Evolutionary conservation across 352 stramenopile genomes (phyloP).

Genomic region (Blastocystis sp.): DNA sequence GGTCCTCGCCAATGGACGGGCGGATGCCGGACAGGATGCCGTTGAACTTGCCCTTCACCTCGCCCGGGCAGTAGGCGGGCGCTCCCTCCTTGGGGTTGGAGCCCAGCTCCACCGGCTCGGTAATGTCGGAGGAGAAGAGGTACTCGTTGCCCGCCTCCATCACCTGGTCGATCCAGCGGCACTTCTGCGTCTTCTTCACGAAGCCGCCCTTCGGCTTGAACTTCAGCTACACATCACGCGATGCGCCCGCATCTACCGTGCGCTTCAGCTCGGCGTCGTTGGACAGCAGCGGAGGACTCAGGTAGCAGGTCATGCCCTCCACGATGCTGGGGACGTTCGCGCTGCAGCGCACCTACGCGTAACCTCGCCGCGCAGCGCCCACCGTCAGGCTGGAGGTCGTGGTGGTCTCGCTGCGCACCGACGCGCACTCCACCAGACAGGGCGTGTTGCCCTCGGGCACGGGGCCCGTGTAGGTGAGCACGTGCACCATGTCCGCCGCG

Average conservation of each 20-base stretch:
- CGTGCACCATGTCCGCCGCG: not conserved
- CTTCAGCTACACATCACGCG: not conserved
- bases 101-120: not conserved
- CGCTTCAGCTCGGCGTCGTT: not conserved
- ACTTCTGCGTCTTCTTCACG: conserved; percentile 43
- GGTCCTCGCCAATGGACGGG: not conserved
- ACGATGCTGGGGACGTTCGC: not conserved
- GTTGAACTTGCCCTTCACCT: conserved; percentile 38
- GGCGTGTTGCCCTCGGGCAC: not conserved
- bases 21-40: conserved; percentile 21
- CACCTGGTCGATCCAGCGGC: conserved; percentile 46
- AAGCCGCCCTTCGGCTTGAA: conserved; percentile 58
- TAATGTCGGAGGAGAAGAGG: conserved; percentile 7
- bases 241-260: not conserved
- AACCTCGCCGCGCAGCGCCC: too few species aligned
- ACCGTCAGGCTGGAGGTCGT: not conserved
- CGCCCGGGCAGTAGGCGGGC: not conserved
- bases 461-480: conserved; percentile 31
- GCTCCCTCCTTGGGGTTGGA: not conserved
- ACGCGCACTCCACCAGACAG: not conserved
- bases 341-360: not conserved
- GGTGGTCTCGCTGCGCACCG: not conserved
- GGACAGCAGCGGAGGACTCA: conserved; percentile 16
- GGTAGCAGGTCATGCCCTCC: not conserved
- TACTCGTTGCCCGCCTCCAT: conserved; percentile 6